Conservation (phyloP, 208 protist species). For the Porcisia deanei region DNA sequence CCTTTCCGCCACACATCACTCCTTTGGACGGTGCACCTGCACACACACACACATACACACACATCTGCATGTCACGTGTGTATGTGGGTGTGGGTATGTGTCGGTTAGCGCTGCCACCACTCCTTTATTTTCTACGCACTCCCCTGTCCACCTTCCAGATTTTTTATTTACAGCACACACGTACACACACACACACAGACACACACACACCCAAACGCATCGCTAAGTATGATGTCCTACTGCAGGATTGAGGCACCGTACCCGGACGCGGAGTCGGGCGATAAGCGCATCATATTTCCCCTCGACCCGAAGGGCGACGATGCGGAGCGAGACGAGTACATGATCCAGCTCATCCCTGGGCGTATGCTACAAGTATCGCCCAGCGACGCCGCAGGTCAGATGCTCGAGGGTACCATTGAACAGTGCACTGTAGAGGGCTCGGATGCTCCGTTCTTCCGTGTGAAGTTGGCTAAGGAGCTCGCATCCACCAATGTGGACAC, state of each 20-base stretch:
- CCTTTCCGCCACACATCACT: neutral
- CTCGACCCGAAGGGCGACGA: conserved; percentile 46
- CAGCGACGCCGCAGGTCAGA: conserved; percentile 29
- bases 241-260: conserved; percentile 38
- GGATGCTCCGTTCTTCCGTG: conserved; percentile 46
- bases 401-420: conserved; percentile 33
- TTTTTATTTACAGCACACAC: neutral
- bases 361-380: conserved; percentile 35
- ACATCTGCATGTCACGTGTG: neutral
- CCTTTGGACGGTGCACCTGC: neutral
- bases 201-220: neutral
- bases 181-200: neutral
- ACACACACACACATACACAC: conserved; percentile 18
- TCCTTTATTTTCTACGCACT: neutral
- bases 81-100: too few relatives aligned
- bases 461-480: conserved; percentile 32
- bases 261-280: conserved; percentile 33
- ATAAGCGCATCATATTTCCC: conserved; percentile 56
- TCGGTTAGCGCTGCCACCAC: neutral
- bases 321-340: conserved; percentile 38
- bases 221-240: conserved; percentile 25
- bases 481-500: conserved; percentile 22
- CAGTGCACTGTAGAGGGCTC: conserved; percentile 30
- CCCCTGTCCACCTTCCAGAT: neutral
- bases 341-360: conserved; percentile 61